Conservation (phyloP, 2,329 filamentous ascomycete species). For the Pseudopithomyces chartarum region DNA sequence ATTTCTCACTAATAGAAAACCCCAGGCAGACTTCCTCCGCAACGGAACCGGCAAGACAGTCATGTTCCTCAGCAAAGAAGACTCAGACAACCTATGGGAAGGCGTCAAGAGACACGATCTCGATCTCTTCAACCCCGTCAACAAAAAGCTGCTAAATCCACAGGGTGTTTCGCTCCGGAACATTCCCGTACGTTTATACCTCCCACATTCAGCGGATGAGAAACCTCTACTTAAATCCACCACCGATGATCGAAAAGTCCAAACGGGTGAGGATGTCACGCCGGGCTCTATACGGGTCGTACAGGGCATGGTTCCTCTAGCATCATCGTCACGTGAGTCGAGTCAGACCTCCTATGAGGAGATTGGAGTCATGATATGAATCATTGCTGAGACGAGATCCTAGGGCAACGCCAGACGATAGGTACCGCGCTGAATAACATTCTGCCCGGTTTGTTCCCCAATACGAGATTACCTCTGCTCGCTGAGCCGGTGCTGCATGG, state of each 20-base stretch:
- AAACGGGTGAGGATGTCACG: slow-evolving; percentile 21
- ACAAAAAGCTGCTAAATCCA: slow-evolving; percentile 76
- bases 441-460: slow-evolving; percentile 84
- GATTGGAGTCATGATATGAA: not conserved
- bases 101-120: slow-evolving; percentile 80
- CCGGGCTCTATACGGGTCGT: slow-evolving; percentile 58
- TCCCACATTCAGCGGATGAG: slow-evolving; percentile 55
- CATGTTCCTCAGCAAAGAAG: slow-evolving; percentile 83
- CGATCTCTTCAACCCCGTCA: slow-evolving; percentile 72
- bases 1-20: slow-evolving; percentile 2
- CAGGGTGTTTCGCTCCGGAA: slow-evolving; percentile 71
- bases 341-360: not conserved
- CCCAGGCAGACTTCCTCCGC: slow-evolving; percentile 78
- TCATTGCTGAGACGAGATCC: slow-evolving; percentile 17
- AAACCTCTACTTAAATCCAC: not conserved
- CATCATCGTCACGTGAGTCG: slow-evolving; percentile 44
- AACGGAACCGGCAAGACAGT: slow-evolving; percentile 89
- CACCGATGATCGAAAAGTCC: not conserved
- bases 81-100: slow-evolving; percentile 82
- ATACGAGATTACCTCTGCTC: slow-evolving; percentile 79
- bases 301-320: slow-evolving; percentile 72
- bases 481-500: slow-evolving; percentile 88
- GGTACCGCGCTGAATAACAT: slow-evolving; percentile 77
- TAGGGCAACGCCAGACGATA: slow-evolving; percentile 67
- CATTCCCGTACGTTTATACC: slow-evolving; percentile 86